Base-by-base conservation (phyloP, 2,329 filamentous ascomycete species). In the Trichoderma koningiopsis region DNA sequence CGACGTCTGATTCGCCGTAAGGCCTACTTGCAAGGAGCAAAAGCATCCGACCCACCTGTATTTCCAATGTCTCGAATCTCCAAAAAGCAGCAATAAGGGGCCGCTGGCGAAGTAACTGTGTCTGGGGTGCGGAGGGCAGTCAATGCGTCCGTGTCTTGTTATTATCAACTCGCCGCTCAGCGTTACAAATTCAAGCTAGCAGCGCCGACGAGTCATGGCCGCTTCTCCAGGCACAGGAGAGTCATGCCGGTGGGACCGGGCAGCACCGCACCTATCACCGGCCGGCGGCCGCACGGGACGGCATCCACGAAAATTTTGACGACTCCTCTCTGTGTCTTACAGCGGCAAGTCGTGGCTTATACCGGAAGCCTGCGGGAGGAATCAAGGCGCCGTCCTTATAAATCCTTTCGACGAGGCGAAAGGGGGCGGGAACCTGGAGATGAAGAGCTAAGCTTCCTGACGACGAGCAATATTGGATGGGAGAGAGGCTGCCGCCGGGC, bases 241-340 rank as follows among this genome's bases (percentile, higher is more conserved):
- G 63, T 66, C 63, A 67, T 67, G 64, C 19, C 5, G 31, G 64
- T 67, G 64, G 64, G 55, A 67, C 64, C 55, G 53, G 40, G 55
- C 40, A 52, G 29, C 63, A 40, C 63, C 63, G 63, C 63, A 49
- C 29, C 29, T 67, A 67, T 67, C 55, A 67, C 63, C 64, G 63
- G 63, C 55, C 37, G 55, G 64, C 64, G 55, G 64, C 64, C 64
- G 64, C 64, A 59, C 64, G 63, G 63, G 2, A 58, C 63, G 55
- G 29, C 40, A 67, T 67, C 55, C 40, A 67, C 11, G 29, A 59
- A 67, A 49, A n/a, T 58, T 66, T 35, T 19, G 57, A 47, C 52
- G 29, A 29, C 24, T 24, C 37, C 53, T 66, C 29, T 24, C 37
- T 35, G 6, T 31, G 53, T 59, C 64, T 67, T 29, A 59, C 49